phyloP scores from a whole-genome alignment of 2,329 filamentous ascomycete genomes.

The Fusarium sp. region DNA sequence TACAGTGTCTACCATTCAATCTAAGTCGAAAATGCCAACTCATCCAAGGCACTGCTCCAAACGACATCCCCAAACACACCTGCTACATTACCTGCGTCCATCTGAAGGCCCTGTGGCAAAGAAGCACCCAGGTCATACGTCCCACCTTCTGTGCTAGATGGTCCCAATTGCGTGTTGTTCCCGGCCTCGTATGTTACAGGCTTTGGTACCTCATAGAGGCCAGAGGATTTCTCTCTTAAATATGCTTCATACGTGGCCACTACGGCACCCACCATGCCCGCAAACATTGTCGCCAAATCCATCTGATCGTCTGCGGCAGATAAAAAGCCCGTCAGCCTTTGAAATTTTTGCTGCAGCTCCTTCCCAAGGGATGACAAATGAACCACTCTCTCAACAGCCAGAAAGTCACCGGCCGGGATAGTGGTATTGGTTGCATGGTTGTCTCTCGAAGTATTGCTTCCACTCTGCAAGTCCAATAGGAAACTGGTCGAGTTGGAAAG shows the following conservation, averaged over 20 bases:
- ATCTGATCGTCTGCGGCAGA: not conserved
- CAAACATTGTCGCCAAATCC: not conserved
- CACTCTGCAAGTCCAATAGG: not conserved
- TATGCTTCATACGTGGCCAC: not conserved
- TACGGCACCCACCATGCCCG: not conserved
- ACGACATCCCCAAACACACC: not conserved
- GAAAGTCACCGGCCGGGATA: too few relatives aligned
- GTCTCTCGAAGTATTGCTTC: not conserved
- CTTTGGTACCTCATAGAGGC: not conserved
- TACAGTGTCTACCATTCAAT: not conserved
- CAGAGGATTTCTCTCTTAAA: not conserved
- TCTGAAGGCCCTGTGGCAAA: not conserved
- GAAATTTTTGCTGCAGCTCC: not conserved
- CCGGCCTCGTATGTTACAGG: not conserved
- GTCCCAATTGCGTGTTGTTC: not conserved
- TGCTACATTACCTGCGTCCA: not conserved
- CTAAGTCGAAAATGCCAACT: not conserved
- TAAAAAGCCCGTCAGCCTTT: not conserved
- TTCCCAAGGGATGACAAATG: not conserved
- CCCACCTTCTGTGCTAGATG: not conserved
- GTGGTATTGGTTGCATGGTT: not conserved
- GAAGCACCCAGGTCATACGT: not conserved
- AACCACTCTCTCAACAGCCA: not conserved
- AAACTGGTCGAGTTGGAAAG: not conserved
- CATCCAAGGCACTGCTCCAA: not conserved